Base-by-base conservation (phyloP, 345 rosid genomes). In the Corchorus olitorius region DNA sequence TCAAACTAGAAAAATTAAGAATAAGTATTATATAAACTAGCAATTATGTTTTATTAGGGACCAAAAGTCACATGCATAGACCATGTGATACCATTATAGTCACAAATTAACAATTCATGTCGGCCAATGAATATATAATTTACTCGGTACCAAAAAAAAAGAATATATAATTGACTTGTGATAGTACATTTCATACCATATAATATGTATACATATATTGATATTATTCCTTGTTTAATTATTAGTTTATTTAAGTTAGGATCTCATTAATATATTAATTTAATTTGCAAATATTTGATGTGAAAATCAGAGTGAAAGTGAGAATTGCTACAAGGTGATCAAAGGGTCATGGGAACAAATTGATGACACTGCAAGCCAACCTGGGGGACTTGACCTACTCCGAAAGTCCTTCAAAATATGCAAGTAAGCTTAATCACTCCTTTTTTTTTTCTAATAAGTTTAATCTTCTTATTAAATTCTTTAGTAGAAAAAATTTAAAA, bases 321-420 rank as follows among this genome's bases (percentile, higher is more conserved):
- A 89, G 80, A 87, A 81, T 69, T 91, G 95, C 45, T 89, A 87
- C 86, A 67, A 81, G 65, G 89, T 85, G 81, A 86, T 91, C 20
- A 89, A 86, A 73, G 81, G 77, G 22, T 86, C 90, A 45, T 85
- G 91, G 90, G 62, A 84, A 19, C 71, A 76, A 55, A 85, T 89
- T 0, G 86, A 86, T 6, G 77, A 76, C 5, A 79, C 75, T 0
- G 85, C 77, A 16, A 43, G 56, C 10, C 75, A 12, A 74, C 58
- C 58, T 0, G 84, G 83, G 6, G 93, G 93, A 9, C 85, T 79
- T 0, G 81, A 87, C 20, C 15, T 60, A 1, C 84, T 89, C 2
- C 70, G 77, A 15, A 85, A 85, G 35, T 81, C 89, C 5, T 89
- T 91, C 49, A 59, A 80, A 74, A 75, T 84, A 50, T 89, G 95